Evolutionary conservation across 176 grass and related monocot species (phyloP).

Genomic region (Alopecurus myosuroides): DNA sequence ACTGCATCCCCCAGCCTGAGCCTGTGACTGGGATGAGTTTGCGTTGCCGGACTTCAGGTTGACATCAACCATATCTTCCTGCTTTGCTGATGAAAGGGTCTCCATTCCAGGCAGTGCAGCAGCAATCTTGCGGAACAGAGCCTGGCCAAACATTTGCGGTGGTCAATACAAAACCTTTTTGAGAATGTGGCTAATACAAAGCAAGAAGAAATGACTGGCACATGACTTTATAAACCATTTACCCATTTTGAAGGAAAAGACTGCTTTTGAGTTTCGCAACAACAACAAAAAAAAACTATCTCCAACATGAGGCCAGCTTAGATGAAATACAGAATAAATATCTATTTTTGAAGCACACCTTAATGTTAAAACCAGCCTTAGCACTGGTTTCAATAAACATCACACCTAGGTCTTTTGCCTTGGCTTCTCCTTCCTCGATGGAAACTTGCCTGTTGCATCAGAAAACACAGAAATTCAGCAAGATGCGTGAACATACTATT

Average conservation of each 20-base stretch:
- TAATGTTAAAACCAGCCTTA: constrained; percentile 99
- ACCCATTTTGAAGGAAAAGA: neutral
- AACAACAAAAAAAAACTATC: neutral
- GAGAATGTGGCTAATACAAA: constrained; percentile 1
- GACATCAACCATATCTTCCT: constrained; percentile 96
- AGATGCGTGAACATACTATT: neutral
- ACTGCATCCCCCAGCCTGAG: constrained; percentile 76
- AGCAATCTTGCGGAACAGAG: constrained; percentile 94
- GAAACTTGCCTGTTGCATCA: constrained; percentile 84
- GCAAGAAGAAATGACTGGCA: neutral
- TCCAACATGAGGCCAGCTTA: neutral
- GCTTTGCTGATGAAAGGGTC: constrained; percentile 83
- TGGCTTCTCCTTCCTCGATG: constrained; percentile 96
- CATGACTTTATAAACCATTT: neutral
- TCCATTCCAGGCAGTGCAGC: constrained; percentile 97
- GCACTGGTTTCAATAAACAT: constrained; percentile 99
- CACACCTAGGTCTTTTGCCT: constrained; percentile 88
- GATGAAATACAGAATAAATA: constrained; percentile 2
- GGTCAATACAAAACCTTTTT: constrained; percentile 5
- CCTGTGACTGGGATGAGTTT: constrained; percentile 73
- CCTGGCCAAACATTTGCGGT: constrained; percentile 35
- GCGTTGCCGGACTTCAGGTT: constrained; percentile 74
- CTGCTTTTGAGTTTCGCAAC: neutral
- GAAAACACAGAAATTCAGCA: constrained; percentile 31
- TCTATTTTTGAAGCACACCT: constrained; percentile 47